Evolutionary conservation across 2,329 filamentous ascomycete species (phyloP).

Genomic region (Aspergillus transmontanensis): DNA sequence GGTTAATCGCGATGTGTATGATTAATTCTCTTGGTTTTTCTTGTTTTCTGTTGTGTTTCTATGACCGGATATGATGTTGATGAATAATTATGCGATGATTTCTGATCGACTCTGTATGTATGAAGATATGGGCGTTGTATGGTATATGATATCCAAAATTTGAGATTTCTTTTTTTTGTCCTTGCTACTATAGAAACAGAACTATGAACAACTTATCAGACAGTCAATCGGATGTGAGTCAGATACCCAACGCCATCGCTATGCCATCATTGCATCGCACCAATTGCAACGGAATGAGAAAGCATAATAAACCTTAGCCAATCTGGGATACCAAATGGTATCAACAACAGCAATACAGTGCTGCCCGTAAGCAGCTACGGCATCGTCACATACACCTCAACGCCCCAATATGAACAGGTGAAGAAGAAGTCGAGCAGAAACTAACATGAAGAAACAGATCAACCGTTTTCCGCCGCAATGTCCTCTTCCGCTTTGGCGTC

Average conservation of each 20-base stretch:
- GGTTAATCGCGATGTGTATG: constrained; percentile 46
- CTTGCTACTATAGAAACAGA: not conserved
- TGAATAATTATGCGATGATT: constrained; percentile 1
- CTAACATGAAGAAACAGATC: constrained; percentile 3
- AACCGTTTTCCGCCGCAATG: constrained; percentile 35
- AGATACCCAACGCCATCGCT: constrained; percentile 30
- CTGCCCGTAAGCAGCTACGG: not conserved
- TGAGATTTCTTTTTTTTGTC: not conserved
- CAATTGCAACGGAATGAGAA: constrained; percentile 15
- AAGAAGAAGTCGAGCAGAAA: constrained; percentile 1
- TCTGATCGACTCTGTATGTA: not conserved
- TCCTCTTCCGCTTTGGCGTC: constrained; percentile 40
- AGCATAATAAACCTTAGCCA: constrained; percentile 12
- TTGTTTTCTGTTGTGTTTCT: not conserved
- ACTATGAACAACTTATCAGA: not conserved
- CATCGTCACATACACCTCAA: constrained; percentile 7
- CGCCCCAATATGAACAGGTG: constrained; percentile 11
- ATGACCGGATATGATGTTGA: constrained; percentile 5
- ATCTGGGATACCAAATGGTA: not conserved
- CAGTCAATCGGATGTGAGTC: not conserved
- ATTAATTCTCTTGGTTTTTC: constrained; percentile 12
- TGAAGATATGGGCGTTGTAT: constrained; percentile 2
- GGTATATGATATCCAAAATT: constrained; percentile 4
- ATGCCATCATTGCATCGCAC: constrained; percentile 34
- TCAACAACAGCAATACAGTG: not conserved